These are phyloP conservation scores for Diphasiastrum complanatum DNA, from an alignment of 83 land plant genomes.

Conservation along the genomic window DNA sequence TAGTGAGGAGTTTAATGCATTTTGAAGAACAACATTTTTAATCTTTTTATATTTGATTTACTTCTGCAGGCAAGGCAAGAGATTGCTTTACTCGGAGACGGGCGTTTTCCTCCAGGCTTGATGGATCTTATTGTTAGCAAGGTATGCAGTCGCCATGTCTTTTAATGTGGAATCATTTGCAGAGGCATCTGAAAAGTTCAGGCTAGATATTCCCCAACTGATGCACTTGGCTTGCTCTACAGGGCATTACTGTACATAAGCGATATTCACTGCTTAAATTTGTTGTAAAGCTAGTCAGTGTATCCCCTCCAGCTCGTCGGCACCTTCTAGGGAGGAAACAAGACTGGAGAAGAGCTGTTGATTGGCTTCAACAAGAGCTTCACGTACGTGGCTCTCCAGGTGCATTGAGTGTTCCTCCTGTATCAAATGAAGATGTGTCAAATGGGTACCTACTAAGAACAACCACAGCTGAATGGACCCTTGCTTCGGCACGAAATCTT, in stretches of 20 bases:
- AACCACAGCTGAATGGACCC: constrained; percentile 28
- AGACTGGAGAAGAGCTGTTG: constrained; percentile 30
- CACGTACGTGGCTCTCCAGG: constrained; percentile 10
- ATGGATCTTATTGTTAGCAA: constrained; percentile 21
- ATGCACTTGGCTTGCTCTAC: constrained; percentile 1
- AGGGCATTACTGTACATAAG: constrained; percentile 19
- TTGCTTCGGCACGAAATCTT: constrained; percentile 23
- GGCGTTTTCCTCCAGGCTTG: constrained; percentile 22
- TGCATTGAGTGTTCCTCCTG: constrained; percentile 3
- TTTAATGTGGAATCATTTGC: not conserved
- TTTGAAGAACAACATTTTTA: too few relatives aligned
- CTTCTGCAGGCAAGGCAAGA: constrained; percentile 32
- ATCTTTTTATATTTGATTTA: too few relatives aligned
- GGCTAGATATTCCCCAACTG: not conserved
- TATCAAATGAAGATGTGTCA: constrained; percentile 28
- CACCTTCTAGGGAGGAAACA: constrained; percentile 12
- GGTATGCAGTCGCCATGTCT: constrained; percentile 7
- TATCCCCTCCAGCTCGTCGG: constrained; percentile 15
- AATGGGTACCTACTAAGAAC: constrained; percentile 26
- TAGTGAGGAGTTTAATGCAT: not conserved
- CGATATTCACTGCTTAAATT: constrained; percentile 28
- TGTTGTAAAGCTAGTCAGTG: constrained; percentile 22
- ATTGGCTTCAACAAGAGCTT: constrained; percentile 33
- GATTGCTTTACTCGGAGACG: constrained; percentile 25
- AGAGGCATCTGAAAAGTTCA: not conserved